Percentiles rank a stretch among this genome's conserved stretches.
Conservation (phyloP, 768 basidiomycete genomes). For the Ramaria sp. region DNA sequence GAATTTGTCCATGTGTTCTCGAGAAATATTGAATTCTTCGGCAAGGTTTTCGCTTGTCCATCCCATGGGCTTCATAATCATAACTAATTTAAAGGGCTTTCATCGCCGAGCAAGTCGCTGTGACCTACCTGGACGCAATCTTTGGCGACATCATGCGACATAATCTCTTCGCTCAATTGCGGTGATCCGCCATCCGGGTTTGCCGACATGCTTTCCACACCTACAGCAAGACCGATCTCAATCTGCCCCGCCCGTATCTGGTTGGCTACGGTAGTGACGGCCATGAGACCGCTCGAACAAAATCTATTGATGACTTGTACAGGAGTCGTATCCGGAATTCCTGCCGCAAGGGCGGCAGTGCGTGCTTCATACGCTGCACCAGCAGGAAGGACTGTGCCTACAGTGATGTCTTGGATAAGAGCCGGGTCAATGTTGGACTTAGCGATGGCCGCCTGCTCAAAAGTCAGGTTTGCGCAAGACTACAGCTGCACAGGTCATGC, state of each 20-base stretch:
- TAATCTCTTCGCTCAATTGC: slow-evolving; percentile 15
- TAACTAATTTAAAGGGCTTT: background rate
- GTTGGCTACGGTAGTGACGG: slow-evolving; percentile 65
- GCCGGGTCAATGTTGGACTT: slow-evolving; percentile 51
- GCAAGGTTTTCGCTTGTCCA: slow-evolving; percentile 89
- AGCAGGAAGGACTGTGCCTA: slow-evolving; percentile 65
- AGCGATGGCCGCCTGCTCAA: slow-evolving; percentile 43
- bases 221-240: slow-evolving; percentile 48
- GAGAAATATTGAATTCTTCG: slow-evolving; percentile 54
- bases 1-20: slow-evolving; percentile 67
- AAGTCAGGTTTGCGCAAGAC: background rate
- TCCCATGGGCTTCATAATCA: slow-evolving; percentile 70
- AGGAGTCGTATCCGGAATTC: slow-evolving; percentile 69
- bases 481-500: slow-evolving; percentile 21
- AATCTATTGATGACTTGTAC: slow-evolving; percentile 69
- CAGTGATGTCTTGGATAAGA: slow-evolving; percentile 65
- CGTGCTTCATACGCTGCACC: slow-evolving; percentile 57
- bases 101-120: background rate
- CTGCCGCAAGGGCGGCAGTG: slow-evolving; percentile 67
- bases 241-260: slow-evolving; percentile 71
- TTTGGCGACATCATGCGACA: slow-evolving; percentile 14
- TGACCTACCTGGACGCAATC: slow-evolving; percentile 14
- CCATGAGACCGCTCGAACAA: slow-evolving; percentile 83
- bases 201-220: slow-evolving; percentile 13
- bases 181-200: slow-evolving; percentile 15